Conservation (phyloP, 495 filamentous ascomycete genomes). For the Podospora pseudocomata region DNA sequence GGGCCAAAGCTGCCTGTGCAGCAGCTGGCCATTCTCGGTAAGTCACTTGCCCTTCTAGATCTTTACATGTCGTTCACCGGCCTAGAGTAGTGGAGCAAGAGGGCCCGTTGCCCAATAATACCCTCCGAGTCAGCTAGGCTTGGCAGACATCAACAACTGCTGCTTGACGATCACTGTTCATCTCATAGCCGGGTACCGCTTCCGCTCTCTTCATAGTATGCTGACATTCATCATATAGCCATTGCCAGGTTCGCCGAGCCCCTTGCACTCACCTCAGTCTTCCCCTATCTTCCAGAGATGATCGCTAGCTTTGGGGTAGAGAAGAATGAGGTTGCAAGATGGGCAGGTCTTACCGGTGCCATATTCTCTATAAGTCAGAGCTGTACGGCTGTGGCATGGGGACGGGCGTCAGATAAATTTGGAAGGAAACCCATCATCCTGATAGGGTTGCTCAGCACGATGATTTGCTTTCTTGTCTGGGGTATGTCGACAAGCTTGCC, state of each 20-base stretch:
- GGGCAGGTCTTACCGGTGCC: slow-evolving; percentile 68
- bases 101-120: neutral
- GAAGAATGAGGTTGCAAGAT: slow-evolving; percentile 68
- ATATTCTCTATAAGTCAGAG: slow-evolving; percentile 71
- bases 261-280: slow-evolving; percentile 76
- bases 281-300: slow-evolving; percentile 90
- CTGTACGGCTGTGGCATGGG: slow-evolving; percentile 73
- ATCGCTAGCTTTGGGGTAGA: slow-evolving; percentile 74
- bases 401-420: slow-evolving; percentile 65
- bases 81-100: neutral
- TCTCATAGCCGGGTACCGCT: slow-evolving; percentile 13
- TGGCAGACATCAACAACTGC: neutral
- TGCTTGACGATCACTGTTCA: neutral
- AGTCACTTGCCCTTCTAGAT: slow-evolving; percentile 29
- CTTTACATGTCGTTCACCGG: neutral
- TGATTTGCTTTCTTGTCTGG: slow-evolving; percentile 68
- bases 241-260: slow-evolving; percentile 82
- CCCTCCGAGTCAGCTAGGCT: neutral
- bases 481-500: slow-evolving; percentile 70
- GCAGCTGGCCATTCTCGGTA: slow-evolving; percentile 62
- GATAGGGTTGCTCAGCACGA: slow-evolving; percentile 64
- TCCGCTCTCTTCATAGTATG: slow-evolving; percentile 23
- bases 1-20: slow-evolving; percentile 44
- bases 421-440: slow-evolving; percentile 77
- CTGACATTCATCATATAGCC: slow-evolving; percentile 42